A percentile compares a stretch with the other conserved stretches of the same genome.
Evolutionary conservation across 129 eudicot species (phyloP).

Genomic region (Chrysanthemum makinoi): DNA sequence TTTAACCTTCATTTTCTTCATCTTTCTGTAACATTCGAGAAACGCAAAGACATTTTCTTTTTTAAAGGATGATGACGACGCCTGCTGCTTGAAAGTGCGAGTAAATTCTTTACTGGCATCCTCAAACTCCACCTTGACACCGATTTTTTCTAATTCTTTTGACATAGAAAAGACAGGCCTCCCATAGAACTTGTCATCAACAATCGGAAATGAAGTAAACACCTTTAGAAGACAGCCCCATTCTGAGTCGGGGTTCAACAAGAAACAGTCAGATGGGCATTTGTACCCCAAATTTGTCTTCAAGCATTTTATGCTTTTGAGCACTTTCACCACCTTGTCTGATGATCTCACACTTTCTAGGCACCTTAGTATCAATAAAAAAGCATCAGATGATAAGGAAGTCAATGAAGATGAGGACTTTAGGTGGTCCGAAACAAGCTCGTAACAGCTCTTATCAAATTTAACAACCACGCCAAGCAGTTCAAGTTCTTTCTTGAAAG

Average conservation of each 20-base stretch:
- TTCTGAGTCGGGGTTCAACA: slow-evolving; percentile 32
- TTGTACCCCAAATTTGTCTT: slow-evolving; percentile 45
- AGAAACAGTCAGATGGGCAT: slow-evolving; percentile 40
- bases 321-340: slow-evolving; percentile 24
- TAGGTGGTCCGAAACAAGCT: slow-evolving; percentile 38
- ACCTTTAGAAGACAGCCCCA: slow-evolving; percentile 56
- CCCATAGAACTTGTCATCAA: slow-evolving; percentile 45
- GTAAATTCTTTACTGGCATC: slow-evolving; percentile 37
- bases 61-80: slow-evolving; percentile 23
- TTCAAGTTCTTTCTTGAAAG: slow-evolving; percentile 34
- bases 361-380: slow-evolving; percentile 31
- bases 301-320: slow-evolving; percentile 36
- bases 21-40: slow-evolving; percentile 35
- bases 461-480: slow-evolving; percentile 40
- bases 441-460: slow-evolving; percentile 23
- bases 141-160: slow-evolving; percentile 35
- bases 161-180: slow-evolving; percentile 9
- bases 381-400: slow-evolving; percentile 27
- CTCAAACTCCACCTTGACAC: slow-evolving; percentile 43
- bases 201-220: slow-evolving; percentile 39
- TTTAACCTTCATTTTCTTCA: neutral
- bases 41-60: slow-evolving; percentile 33
- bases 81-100: slow-evolving; percentile 36
- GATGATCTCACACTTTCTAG: slow-evolving; percentile 16
- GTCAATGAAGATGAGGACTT: slow-evolving; percentile 29